Evolutionary conservation across 2,329 filamentous ascomycete genomes (phyloP), one percentile per base, ranked within the genome.

Genomic region (Fusarium subtropicale): DNA sequence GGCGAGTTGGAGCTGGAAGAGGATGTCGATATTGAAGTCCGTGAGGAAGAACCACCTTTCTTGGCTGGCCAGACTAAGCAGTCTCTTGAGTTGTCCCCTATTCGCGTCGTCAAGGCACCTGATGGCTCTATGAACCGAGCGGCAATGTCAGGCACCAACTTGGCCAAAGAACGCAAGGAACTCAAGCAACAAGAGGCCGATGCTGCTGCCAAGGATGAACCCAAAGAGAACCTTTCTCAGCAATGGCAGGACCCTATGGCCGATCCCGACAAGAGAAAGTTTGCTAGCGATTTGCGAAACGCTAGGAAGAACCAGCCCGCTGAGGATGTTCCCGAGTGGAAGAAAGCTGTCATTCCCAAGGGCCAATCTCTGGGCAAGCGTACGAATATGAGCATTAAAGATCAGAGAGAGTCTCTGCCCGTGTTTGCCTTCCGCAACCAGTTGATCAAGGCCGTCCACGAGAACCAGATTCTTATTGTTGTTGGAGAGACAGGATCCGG

Each of bases 221-320:
- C 89, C 0, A 91, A 94, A 74, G 91, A 96, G 33, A 94, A 98
- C 74, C 83, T 99, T 5, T 89, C 91, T 54, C 89, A 92, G 15
- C 94, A 97, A 79, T 99, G 97, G 97, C 92, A 97, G 60, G 96
- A 99, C 78, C 96, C 96, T 0, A 97, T 99, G 94, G 91, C 93
- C 16, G 88, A 90, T 26, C 91, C 93, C 3, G 92, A 96, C 69
- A 89, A 94, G 77, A 87, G 92, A 57, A 91, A 96, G 70, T 99
- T 99, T 80, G 96, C 96, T 2, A 91, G 91, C 70, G 96, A 98
- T 71, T 79, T 98, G 51, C 88, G 93, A 56, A 91, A 88, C 67
- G 85, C 90, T 1, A 88, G 90, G 67, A 83, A 83, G 66, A 84
- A 88, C 7, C 82, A 86, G 7, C 87, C 88, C 71, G 80, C 88